Percentiles rank a stretch among this genome's conserved stretches.
phyloP scores from a whole-genome alignment of 176 grass and related monocot species.

The Oropetium thomaeum region DNA sequence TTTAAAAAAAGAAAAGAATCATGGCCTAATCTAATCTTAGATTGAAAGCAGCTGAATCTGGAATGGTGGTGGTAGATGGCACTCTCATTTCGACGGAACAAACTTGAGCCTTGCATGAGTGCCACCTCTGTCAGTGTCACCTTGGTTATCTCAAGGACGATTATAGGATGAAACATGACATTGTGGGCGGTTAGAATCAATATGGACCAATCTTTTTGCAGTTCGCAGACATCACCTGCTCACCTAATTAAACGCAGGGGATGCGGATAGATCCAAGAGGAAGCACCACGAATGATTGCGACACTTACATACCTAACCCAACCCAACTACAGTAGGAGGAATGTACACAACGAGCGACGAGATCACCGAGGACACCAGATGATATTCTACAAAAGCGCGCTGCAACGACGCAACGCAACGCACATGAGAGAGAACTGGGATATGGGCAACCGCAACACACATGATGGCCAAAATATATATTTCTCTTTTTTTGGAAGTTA shows the following conservation, averaged over 20 bases:
- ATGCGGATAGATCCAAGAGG: constrained; percentile 29
- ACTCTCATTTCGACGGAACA: background rate
- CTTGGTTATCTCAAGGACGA: background rate
- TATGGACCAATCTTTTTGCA: background rate
- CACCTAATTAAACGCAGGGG: constrained; percentile 13
- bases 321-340: constrained; percentile 1
- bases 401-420: background rate
- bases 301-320: constrained; percentile 5
- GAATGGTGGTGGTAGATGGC: background rate
- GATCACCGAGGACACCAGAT: background rate
- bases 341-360: background rate
- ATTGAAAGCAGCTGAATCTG: background rate
- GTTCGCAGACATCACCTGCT: constrained; percentile 24
- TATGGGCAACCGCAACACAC: background rate
- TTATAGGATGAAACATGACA: background rate
- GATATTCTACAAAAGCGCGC: background rate
- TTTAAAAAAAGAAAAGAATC: too few species aligned
- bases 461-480: background rate
- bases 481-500: background rate
- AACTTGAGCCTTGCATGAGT: background rate
- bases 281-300: background rate
- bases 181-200: background rate
- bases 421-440: background rate
- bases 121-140: background rate
- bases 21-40: background rate